Evolutionary conservation across 2,329 filamentous ascomycete genomes (phyloP), one percentile per base, ranked within the genome.

Genomic region (Zalaria sp.): DNA sequence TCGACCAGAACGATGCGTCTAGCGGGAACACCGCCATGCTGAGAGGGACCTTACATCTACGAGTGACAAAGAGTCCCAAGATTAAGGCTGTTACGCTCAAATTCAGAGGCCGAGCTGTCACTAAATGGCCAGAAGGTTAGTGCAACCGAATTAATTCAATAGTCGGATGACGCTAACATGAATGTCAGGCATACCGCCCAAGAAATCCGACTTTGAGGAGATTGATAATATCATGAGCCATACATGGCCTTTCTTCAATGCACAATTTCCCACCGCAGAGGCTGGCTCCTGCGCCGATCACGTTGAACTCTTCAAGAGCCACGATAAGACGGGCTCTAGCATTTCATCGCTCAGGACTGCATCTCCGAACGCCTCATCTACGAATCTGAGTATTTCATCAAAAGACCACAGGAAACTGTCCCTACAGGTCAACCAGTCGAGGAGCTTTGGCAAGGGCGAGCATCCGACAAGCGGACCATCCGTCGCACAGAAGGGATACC

Each of bases 191-290:
- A 91, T 96, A 27, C 89, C 91, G 3, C 87, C 88, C 0, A 73
- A 81, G 43, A 94, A 93, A 60, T 73, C 81, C 1, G 83, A 93
- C 34, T 78, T 85, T 41, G 81, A 77, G 53, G 87, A 96, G 56
- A 83, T 85, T 47, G 83, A 91, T 51, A 84, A 79, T 3, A 71
- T 96, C 45, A 81, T 93, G 61, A 89, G 83, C 34, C 88, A 95
- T 55, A 89, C 79, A 11, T 79, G 86, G 63, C 89, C 82, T 0
- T 96, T 96, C 57, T 98, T 95, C 69, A 93, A 95, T 54, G 81
- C 83, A 38, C 72, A 77, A 48, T 75, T 77, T 47, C 64, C 69
- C 46, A 65, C 67, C 46, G 73, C 75, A 4, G 72, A 80, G 51
- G 66, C 67, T 42, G 69, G 74, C 27, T 75, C 78, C 37, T 75